phyloP scores from a whole-genome alignment of 2,329 filamentous ascomycete species.

The Colletotrichum ledebouriae region DNA sequence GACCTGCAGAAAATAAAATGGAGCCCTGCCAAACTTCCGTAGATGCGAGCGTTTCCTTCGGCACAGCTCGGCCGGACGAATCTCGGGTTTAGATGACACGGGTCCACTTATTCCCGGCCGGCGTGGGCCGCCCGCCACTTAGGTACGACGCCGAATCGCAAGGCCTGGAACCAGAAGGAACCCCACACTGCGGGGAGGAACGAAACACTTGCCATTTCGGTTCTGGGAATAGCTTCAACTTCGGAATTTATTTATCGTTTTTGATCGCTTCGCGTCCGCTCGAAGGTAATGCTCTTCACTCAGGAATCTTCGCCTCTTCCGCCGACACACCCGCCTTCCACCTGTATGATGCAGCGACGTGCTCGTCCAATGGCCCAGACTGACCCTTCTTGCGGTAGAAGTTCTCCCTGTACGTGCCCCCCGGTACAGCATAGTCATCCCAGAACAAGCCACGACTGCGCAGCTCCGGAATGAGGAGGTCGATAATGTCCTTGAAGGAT shows the following conservation, averaged over 20 bases:
- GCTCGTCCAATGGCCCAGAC: conserved; percentile 63
- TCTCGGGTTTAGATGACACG: conserved; percentile 24
- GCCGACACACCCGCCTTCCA: conserved; percentile 52
- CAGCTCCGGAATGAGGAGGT: conserved; percentile 75
- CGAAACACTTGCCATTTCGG: background rate
- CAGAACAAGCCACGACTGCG: conserved; percentile 70
- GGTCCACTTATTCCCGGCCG: background rate
- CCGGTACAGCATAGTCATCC: conserved; percentile 65
- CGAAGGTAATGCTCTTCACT: background rate
- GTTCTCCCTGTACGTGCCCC: conserved; percentile 73
- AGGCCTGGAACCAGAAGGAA: accelerated
- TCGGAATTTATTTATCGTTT: background rate
- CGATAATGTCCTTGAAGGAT: conserved; percentile 76
- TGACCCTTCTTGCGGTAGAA: conserved; percentile 66
- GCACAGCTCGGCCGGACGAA: conserved; percentile 41
- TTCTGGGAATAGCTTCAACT: conserved; percentile 29
- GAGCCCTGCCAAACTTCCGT: conserved; percentile 38
- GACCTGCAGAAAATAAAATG: conserved; percentile 15
- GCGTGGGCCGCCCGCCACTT: background rate
- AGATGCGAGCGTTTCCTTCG: conserved; percentile 38
- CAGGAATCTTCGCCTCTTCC: conserved; percentile 48
- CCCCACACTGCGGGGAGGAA: background rate
- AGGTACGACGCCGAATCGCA: background rate
- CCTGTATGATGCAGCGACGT: conserved; percentile 65
- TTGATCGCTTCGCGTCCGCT: too few species aligned